Conservation (phyloP, 305 asterid species). For the Fraxinus paxiana region DNA sequence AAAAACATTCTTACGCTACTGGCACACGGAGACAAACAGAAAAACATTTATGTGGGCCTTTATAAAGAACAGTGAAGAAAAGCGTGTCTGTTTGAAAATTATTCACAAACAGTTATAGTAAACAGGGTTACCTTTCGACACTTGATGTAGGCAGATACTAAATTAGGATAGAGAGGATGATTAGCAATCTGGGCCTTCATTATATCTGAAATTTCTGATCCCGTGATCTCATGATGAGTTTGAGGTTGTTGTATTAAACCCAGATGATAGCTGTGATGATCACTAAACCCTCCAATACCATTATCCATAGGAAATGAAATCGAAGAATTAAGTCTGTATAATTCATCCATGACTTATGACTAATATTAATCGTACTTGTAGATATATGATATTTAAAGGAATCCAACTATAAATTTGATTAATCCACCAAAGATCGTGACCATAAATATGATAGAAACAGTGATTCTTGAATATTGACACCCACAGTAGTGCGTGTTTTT, state of each 20-base stretch:
- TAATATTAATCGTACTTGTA: constrained; percentile 2
- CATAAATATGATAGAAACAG: background rate
- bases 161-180: constrained; percentile 73
- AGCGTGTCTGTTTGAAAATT: background rate
- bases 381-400: constrained; percentile 22
- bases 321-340: constrained; percentile 45
- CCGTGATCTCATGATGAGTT: constrained; percentile 11
- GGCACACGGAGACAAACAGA: background rate
- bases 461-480: background rate
- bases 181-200: constrained; percentile 69
- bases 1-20: background rate
- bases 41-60: background rate
- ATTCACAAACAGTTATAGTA: background rate
- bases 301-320: constrained; percentile 26
- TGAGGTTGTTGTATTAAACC: constrained; percentile 1
- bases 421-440: background rate
- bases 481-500: constrained; percentile 8
- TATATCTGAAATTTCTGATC: constrained; percentile 42
- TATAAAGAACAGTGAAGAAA: background rate
- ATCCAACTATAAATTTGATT: background rate
- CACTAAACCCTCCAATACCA: constrained; percentile 5
- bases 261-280: constrained; percentile 8
- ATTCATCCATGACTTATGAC: constrained; percentile 53
- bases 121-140: constrained; percentile 56
- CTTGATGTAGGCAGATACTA: constrained; percentile 61